Conservation (phyloP, 768 basidiomycete genomes). For the Calvatia gigantea region DNA sequence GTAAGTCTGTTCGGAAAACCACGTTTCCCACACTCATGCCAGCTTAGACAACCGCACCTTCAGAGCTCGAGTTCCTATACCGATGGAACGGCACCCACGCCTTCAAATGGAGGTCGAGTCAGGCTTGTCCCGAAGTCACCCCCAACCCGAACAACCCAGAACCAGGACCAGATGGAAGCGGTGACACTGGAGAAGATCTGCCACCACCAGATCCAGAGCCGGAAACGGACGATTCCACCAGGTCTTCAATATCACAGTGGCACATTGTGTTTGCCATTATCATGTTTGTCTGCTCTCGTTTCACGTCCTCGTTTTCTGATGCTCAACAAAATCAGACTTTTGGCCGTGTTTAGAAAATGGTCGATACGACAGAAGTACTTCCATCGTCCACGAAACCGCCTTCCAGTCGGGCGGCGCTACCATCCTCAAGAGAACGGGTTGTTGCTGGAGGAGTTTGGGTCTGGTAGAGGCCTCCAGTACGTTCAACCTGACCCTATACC, state of each 20-base stretch:
- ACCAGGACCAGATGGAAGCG: background rate
- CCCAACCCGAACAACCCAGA: background rate
- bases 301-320: background rate
- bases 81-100: constrained; percentile 24
- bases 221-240: background rate
- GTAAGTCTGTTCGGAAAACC: background rate
- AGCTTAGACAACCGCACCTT: constrained; percentile 1
- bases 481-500: too few relatives aligned
- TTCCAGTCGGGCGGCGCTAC: background rate
- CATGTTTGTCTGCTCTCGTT: background rate
- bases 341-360: background rate
- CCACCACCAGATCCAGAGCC: constrained; percentile 4
- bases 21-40: background rate
- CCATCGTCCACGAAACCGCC: background rate
- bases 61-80: constrained; percentile 16
- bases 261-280: background rate
- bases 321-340: background rate
- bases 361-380: background rate
- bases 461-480: background rate
- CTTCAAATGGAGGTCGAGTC: constrained; percentile 22
- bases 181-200: background rate
- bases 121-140: constrained; percentile 20
- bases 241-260: background rate
- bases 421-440: background rate
- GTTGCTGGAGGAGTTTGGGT: background rate